Evolutionary conservation across 2,329 filamentous ascomycete species (phyloP), one percentile per base, ranked within the genome.

Genomic region (Hawksworthiomyces lignivorus): DNA sequence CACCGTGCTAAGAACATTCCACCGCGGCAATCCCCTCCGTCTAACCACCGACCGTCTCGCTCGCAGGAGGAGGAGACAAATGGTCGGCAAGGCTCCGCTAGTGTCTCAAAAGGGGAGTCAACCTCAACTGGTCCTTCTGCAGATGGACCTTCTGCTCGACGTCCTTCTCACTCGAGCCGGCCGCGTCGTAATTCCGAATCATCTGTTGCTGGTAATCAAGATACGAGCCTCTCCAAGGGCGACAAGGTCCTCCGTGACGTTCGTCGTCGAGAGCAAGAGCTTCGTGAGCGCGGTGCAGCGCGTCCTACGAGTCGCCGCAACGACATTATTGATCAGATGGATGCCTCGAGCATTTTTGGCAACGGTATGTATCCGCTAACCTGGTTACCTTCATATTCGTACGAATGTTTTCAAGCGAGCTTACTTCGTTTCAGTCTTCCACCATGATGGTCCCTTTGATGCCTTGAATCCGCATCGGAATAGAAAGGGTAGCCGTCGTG

Each of bases 391-490:
- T 2, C 22, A 7, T 4, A 11, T 14, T n/a, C 17, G 11, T 27
- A 5, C 15, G 28, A 22, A 10, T 28, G 5, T 7, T 12, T 35
- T 42, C 15, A 8, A 17, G 15, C 7, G 17, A 6, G 6, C 38
- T 41, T 37, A 49, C 47, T 43, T 7, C 46, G 5, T 26, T 27
- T 19, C 55, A 94, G 88, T 95, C 52, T 95, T 97, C 64, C 92
- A 98, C 56, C 92, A 98, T 57, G 92, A 97, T 56, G 92, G 92
- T 1, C 92, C 92, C 5, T 98, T 96, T 55, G 92, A 98, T 62
- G 92, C 92, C 17, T 86, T 92, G 60, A 94, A 95, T 61, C 88
- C 92, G 5, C 85, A 94, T 60, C 86, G 92, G 50, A 98, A 97
- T 62, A 81, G 86, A 44, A 84, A 85, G 57, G 86, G 82, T 54